These are phyloP conservation scores for Straminergon stramineum DNA, from an alignment of 225 moss, liverwort and hornwort genomes.

Conservation along the genomic window DNA sequence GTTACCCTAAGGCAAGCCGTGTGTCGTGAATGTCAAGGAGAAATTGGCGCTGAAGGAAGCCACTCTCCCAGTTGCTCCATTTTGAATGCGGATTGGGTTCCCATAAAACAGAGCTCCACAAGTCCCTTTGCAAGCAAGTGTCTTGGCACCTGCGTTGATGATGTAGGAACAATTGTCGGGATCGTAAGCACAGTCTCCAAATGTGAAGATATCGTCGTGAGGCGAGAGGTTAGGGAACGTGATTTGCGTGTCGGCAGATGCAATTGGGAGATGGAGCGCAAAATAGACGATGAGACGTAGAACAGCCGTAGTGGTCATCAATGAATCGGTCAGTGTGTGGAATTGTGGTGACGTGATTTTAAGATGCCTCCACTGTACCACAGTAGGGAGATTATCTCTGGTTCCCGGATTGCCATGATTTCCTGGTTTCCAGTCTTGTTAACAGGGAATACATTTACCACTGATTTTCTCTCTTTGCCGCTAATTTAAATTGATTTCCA, in stretches of 20 bases:
- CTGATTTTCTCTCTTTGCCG: background rate
- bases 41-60: conserved; percentile 10
- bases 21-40: background rate
- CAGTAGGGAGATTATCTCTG: background rate
- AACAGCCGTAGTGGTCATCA: background rate
- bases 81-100: background rate
- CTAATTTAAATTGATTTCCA: background rate
- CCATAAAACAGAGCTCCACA: background rate
- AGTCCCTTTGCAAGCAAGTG: background rate
- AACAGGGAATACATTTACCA: background rate
- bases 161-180: background rate
- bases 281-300: background rate
- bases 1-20: background rate
- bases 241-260: too few species aligned
- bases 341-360: background rate
- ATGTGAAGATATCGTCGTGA: too few species aligned
- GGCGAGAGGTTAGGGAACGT: too few species aligned
- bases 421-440: background rate
- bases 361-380: background rate
- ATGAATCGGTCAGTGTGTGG: background rate
- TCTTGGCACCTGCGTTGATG: background rate
- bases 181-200: background rate
- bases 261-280: too few species aligned
- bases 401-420: background rate
- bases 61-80: background rate